A percentile compares a stretch with the other conserved stretches of the same genome.
phyloP scores from a whole-genome alignment of 2,329 filamentous ascomycete species.

The Cadophora gregata region DNA sequence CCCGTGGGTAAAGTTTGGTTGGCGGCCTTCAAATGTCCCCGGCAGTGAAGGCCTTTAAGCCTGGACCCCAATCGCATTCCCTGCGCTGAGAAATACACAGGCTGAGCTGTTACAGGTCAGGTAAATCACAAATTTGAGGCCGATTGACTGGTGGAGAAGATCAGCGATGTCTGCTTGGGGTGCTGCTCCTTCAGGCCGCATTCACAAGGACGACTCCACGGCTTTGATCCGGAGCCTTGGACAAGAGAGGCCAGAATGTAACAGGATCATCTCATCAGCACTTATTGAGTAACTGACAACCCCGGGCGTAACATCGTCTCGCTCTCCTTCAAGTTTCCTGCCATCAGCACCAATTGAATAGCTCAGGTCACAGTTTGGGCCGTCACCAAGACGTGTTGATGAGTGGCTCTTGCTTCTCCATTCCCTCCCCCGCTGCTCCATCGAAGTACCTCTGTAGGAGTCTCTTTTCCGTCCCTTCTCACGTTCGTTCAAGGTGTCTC shows the following conservation, averaged over 20 bases:
- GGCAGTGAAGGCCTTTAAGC: background rate
- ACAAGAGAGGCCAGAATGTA: conserved; percentile 4
- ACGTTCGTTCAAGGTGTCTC: background rate
- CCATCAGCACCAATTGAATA: background rate
- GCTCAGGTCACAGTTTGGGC: conserved; percentile 13
- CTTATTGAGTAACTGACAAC: background rate
- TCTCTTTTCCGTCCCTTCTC: background rate
- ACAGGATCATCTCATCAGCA: conserved; percentile 25
- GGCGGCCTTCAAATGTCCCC: conserved; percentile 8
- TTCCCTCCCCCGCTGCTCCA: no score
- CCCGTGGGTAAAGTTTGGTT: background rate
- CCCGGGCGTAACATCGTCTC: background rate
- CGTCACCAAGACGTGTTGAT: background rate
- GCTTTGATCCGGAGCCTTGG: conserved; percentile 29
- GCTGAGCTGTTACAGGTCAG: conserved; percentile 9
- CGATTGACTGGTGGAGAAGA: conserved; percentile 17
- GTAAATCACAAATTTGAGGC: background rate
- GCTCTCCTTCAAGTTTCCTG: background rate
- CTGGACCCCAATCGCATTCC: conserved; percentile 9
- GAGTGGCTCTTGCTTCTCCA: background rate
- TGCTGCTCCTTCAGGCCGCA: background rate
- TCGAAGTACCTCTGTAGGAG: no score
- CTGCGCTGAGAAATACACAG: background rate
- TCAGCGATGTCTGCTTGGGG: background rate
- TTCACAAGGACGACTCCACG: conserved; percentile 8